Evolutionary conservation across 2,329 filamentous ascomycete species (phyloP), one percentile per base, ranked within the genome.

Genomic region (Cordyceps cateniannulata): DNA sequence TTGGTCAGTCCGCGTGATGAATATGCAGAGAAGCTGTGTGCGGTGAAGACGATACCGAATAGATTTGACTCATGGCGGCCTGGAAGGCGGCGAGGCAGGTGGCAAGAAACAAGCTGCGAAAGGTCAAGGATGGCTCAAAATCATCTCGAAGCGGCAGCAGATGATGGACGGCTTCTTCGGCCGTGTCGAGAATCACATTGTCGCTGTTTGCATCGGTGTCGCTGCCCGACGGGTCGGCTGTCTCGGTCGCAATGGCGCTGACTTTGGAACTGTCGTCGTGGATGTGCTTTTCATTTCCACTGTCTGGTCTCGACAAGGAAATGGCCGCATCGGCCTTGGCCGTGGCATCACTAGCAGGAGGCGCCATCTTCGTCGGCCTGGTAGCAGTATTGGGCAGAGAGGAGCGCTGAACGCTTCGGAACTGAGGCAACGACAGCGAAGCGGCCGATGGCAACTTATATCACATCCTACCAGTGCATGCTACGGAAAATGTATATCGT

Each of bases 41-140:
- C 10, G 38, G 27, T 6, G 10, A 40, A 25, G 44, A 74, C 68
- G 29, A 49, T 61, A 82, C 81, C 16, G 67, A 69, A 64, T 85
- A 85, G 50, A 85, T 84, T 66, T 83, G 80, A 55, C 71, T 74
- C 78, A 85, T 81, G 48, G 80, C 77, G 25, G 81, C 78, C 63
- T 83, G 80, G 65, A 85, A 84, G 12, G 74, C 76, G 0, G 81
- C 74, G 4, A 85, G 73, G 2, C 68, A 64, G 0, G 79, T 79
- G 2, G 80, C 79, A 51, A 85, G 63, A 42, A 84, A 65, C 5
- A 85, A 62, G 55, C 79, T 77, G 44, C 82, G 79, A 62, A 85
- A 81, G 0, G 81, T 85, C 64, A 85, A 65, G 3, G 80, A 71
- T 1, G 69, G 68, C 29, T 85, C 79, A n/a, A 69, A 67, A 59